Evolutionary conservation across 1,284 basidiomycete species (phyloP).

Genomic region (Phellinidium pouzarii): DNA sequence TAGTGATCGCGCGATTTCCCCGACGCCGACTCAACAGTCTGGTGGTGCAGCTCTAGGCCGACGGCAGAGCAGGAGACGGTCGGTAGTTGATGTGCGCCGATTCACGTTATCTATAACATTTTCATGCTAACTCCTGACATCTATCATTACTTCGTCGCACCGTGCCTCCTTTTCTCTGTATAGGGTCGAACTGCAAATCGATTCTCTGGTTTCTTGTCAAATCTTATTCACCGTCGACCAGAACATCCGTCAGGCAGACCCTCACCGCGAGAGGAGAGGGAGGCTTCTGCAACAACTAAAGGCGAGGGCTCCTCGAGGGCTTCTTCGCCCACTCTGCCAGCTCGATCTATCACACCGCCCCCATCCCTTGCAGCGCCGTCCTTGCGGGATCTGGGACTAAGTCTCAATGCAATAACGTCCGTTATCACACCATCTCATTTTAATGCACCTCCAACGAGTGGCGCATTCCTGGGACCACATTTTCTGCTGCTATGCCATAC

Average conservation of each 20-base stretch:
- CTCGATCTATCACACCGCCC: constrained; percentile 58
- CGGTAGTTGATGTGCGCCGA: constrained; percentile 15
- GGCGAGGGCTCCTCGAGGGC: constrained; percentile 25
- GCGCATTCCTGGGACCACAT: constrained; percentile 70
- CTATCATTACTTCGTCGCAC: background rate
- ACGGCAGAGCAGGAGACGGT: constrained; percentile 16
- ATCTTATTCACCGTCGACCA: constrained; percentile 54
- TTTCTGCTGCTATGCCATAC: constrained; percentile 77
- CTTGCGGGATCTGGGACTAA: constrained; percentile 68
- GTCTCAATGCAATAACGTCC: constrained; percentile 56
- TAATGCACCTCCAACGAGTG: constrained; percentile 64
- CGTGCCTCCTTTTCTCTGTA: background rate
- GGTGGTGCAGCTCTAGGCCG: constrained; percentile 7
- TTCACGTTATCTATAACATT: background rate
- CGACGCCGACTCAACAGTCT: constrained; percentile 6
- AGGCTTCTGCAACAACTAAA: constrained; percentile 22
- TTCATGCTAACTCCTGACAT: background rate
- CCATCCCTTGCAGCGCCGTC: constrained; percentile 63
- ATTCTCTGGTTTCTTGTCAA: constrained; percentile 75
- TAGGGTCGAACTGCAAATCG: constrained; percentile 60
- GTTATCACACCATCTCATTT: constrained; percentile 70
- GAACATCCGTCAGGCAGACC: constrained; percentile 25
- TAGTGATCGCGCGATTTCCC: constrained; percentile 11
- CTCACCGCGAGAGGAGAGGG: constrained; percentile 19
- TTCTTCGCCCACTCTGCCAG: constrained; percentile 42